Conservation (phyloP, 495 filamentous ascomycete species). For the Lasiosphaeria hispida region DNA sequence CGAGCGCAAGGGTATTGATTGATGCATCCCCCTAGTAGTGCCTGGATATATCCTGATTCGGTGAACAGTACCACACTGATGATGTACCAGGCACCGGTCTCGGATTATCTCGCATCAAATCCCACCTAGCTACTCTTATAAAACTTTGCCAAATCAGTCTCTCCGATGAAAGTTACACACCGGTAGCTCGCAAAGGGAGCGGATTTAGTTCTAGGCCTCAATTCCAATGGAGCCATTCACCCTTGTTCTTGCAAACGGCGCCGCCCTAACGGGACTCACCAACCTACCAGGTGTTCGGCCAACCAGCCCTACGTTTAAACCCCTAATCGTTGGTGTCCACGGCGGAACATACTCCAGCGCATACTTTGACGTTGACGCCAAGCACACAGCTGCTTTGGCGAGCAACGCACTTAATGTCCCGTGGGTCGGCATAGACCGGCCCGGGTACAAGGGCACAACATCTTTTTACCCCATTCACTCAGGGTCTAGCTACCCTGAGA, state of each 20-base stretch:
- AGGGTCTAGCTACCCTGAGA: constrained; percentile 19
- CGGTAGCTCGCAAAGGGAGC: no score
- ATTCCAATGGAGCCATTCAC: neutral
- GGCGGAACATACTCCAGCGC: constrained; percentile 34
- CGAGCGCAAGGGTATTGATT: no score
- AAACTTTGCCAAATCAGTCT: no score
- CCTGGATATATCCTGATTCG: no score
- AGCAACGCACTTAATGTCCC: constrained; percentile 29
- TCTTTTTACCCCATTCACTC: constrained; percentile 14
- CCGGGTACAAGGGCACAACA: constrained; percentile 31
- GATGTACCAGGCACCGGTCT: no score
- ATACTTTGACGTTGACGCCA: constrained; percentile 37
- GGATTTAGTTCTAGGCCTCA: no score
- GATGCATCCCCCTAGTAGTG: no score
- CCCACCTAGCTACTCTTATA: no score
- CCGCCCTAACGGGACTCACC: constrained; percentile 23
- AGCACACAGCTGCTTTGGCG: constrained; percentile 24
- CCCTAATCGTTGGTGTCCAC: constrained; percentile 32
- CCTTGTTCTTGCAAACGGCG: constrained; percentile 12
- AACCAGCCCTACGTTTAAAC: neutral
- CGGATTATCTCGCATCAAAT: no score
- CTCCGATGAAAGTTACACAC: no score
- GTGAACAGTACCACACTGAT: no score
- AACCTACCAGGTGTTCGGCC: constrained; percentile 1
- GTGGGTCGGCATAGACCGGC: constrained; percentile 34